Base-by-base conservation (phyloP, 108 stramenopile species). In the Pseudonitzschia multistriata region DNA sequence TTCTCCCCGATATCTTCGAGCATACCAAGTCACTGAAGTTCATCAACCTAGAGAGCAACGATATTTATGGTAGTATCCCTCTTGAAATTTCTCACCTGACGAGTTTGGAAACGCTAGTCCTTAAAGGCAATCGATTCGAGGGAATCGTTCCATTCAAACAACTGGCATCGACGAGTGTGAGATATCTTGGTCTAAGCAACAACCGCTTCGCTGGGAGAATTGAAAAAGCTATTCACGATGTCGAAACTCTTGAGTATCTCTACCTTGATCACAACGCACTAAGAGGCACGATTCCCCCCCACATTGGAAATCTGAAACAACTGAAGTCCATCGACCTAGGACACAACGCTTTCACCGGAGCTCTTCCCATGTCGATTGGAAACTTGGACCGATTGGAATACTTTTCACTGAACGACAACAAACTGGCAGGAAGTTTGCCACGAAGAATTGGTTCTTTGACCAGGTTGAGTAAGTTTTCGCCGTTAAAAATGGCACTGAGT, bases 201-300 rank as follows among this genome's bases (percentile, higher is more conserved):
- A 92, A 92, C 68, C 33, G 73, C 3, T 83, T 93, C 37, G 62
- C 84, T 5, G 84, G 91, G 3, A 71, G 49, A 27, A 49, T 93
- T 11, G 77, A 74, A 15, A 29, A 37, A 3, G 27, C 66, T 0
- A 71, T 88, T 36, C 76, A 67, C 11, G 47, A 63, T 11, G 29
- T 92, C 52, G 34, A 55, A 6, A 67, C 49, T 29, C 40, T 93
- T 0, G 80, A 88, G 52, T 81, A 84, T 57, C 54, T 93, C 31
- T 85, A 85, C 54, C 57, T 93, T 54, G 82, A 89, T 52, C 33
- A 75, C 17, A 93, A 93, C 71, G 59, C 76, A 31, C 70, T 93
- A 19, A 66, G 31, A 37, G 92, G 92, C 15, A 40, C 62, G 11
- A 37, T 90, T 17, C 88, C 88, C 19, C 49, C 68, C 22, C 49